Conservation (phyloP, 352 stramenopile species). For the Globisporangium alternatum region DNA sequence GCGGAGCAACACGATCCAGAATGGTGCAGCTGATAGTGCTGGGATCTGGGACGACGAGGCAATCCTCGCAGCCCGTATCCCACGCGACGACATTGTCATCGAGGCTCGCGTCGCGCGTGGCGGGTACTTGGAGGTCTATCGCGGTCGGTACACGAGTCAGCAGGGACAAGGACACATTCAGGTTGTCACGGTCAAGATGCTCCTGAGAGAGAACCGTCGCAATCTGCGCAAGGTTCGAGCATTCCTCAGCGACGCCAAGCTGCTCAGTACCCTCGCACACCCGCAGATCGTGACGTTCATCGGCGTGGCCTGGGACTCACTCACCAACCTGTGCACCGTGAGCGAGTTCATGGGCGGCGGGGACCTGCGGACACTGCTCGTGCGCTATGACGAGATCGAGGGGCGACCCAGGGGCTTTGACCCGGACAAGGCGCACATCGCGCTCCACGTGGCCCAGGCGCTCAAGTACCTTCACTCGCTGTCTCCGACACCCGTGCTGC, state of each 20-base stretch:
- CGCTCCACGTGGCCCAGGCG: constrained; percentile 33
- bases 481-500: constrained; percentile 28
- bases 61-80: constrained; percentile 34
- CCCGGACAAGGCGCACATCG: constrained; percentile 48
- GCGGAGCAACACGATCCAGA: constrained; percentile 27
- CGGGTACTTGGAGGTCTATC: constrained; percentile 45
- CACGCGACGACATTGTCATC: constrained; percentile 27
- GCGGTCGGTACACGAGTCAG: constrained; percentile 30
- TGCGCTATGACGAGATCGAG: constrained; percentile 25
- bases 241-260: constrained; percentile 46
- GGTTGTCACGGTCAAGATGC: constrained; percentile 42
- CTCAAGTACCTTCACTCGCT: constrained; percentile 49
- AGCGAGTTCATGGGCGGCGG: constrained; percentile 44
- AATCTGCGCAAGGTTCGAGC: constrained; percentile 30
- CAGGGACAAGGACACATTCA: constrained; percentile 13
- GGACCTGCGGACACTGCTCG: constrained; percentile 29
- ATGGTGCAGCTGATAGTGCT: not conserved
- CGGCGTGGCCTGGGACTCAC: constrained; percentile 40
- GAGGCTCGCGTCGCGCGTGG: constrained; percentile 27
- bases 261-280: constrained; percentile 38
- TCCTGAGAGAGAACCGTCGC: constrained; percentile 27
- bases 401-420: constrained; percentile 33
- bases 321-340: constrained; percentile 34
- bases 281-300: constrained; percentile 37
- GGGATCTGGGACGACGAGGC: constrained; percentile 35